These are phyloP conservation scores for Solanum clarkiae DNA, from an alignment of 257 asterid genomes.

Conservation along the genomic window DNA sequence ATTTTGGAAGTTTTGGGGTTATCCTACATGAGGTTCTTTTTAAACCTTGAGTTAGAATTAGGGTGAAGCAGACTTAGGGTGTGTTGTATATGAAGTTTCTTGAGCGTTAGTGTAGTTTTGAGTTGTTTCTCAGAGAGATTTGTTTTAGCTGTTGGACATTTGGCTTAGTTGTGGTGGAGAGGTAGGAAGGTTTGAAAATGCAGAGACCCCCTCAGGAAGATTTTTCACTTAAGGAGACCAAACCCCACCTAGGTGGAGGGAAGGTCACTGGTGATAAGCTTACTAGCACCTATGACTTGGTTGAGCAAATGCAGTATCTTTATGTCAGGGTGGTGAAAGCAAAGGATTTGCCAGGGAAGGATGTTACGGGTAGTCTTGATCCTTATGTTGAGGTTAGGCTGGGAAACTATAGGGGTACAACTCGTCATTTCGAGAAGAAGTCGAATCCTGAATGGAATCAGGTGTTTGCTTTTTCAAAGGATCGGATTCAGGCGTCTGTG, in stretches of 20 bases:
- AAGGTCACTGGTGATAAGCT: constrained; percentile 56
- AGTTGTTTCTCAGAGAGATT: neutral
- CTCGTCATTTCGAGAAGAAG: constrained; percentile 60
- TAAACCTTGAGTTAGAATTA: neutral
- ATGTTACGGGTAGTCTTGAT: constrained; percentile 51
- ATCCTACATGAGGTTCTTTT: neutral
- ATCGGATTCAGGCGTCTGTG: constrained; percentile 43
- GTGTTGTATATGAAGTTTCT: neutral
- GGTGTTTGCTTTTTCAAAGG: constrained; percentile 67
- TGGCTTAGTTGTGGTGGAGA: neutral
- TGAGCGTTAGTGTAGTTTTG: neutral
- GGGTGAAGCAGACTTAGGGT: neutral
- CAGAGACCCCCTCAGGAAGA: constrained; percentile 52
- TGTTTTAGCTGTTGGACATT: neutral
- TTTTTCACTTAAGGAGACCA: constrained; percentile 44
- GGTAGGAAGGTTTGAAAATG: constrained; percentile 14
- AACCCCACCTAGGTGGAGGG: constrained; percentile 68
- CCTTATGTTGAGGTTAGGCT: constrained; percentile 59
- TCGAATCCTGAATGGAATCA: constrained; percentile 64
- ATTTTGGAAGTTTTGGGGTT: neutral
- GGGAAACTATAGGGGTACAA: constrained; percentile 55
- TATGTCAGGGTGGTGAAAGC: constrained; percentile 68
- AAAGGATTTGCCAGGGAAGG: constrained; percentile 53
- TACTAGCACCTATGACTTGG: constrained; percentile 66
- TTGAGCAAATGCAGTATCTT: constrained; percentile 72